phyloP scores from a whole-genome alignment of 371 early-diverging fungal genomes.

The Circinella umbellata region DNA sequence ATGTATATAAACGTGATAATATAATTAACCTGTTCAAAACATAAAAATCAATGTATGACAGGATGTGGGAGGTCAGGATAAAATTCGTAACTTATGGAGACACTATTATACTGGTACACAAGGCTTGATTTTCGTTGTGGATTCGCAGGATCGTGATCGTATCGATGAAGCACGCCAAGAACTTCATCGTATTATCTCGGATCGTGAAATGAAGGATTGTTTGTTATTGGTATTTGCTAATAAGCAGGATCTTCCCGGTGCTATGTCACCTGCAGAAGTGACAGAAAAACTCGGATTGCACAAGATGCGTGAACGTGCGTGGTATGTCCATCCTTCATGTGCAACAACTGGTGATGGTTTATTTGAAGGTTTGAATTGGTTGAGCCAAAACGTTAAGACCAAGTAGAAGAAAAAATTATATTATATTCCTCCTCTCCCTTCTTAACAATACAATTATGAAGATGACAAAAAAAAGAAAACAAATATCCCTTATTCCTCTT shows the following conservation, averaged over 20 bases:
- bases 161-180: conserved; percentile 86
- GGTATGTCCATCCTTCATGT: conserved; percentile 88
- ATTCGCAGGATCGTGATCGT: conserved; percentile 83
- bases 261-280: conserved; percentile 81
- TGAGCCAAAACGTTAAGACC: conserved; percentile 85
- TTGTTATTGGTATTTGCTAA: conserved; percentile 86
- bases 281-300: conserved; percentile 80
- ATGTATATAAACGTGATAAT: neutral
- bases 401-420: conserved; percentile 29
- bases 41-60: conserved; percentile 23
- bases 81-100: conserved; percentile 89
- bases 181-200: conserved; percentile 79
- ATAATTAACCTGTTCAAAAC: neutral
- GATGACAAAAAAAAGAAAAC: neutral
- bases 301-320: conserved; percentile 77
- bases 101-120: conserved; percentile 90
- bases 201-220: conserved; percentile 86
- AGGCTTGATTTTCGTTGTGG: conserved; percentile 88
- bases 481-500: neutral
- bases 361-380: conserved; percentile 88
- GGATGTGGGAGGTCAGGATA: conserved; percentile 93
- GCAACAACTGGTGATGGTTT: conserved; percentile 90
- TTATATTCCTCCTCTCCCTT: no score
- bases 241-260: conserved; percentile 86
- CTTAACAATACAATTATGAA: no score